These are phyloP conservation scores for Calonectria ilicicola DNA, from an alignment of 2,329 filamentous ascomycete genomes.

Conservation along the genomic window DNA sequence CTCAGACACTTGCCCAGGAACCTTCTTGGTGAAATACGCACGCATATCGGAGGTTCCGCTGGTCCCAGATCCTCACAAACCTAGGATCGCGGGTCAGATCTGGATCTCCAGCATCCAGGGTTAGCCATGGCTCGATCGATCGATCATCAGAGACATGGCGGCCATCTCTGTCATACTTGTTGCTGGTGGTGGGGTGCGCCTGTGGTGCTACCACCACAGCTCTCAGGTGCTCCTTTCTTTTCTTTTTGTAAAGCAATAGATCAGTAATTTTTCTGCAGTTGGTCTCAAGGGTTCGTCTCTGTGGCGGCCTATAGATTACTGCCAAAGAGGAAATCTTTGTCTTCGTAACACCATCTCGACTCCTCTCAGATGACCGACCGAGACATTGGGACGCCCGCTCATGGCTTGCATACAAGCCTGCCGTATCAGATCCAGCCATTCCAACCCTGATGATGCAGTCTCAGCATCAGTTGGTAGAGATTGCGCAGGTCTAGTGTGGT, in stretches of 20 bases:
- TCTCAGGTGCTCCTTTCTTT: neutral
- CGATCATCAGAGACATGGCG: slow-evolving; percentile 14
- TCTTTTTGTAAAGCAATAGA: neutral
- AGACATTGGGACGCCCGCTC: slow-evolving; percentile 36
- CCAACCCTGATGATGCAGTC: slow-evolving; percentile 37
- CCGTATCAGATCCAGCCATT: slow-evolving; percentile 22
- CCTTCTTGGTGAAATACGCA: neutral
- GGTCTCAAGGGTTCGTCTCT: neutral
- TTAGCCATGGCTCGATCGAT: slow-evolving; percentile 14
- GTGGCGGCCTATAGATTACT: slow-evolving; percentile 14
- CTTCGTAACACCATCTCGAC: slow-evolving; percentile 11
- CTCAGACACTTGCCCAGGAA: neutral
- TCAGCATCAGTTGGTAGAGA: neutral
- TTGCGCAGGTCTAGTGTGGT: slow-evolving; percentile 1
- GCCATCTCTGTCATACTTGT: slow-evolving; percentile 14
- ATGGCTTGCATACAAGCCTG: slow-evolving; percentile 8
- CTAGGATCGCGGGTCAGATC: slow-evolving; percentile 33
- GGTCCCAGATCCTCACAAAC: slow-evolving; percentile 13
- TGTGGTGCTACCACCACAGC: slow-evolving; percentile 7
- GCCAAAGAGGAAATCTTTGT: neutral
- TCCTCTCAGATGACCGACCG: slow-evolving; percentile 23
- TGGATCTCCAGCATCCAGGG: slow-evolving; percentile 19
- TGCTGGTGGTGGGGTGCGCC: neutral
- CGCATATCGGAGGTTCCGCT: neutral
- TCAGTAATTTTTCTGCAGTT: neutral